phyloP scores from a whole-genome alignment of 108 stramenopile genomes.

The Schizochytrium sp. region DNA sequence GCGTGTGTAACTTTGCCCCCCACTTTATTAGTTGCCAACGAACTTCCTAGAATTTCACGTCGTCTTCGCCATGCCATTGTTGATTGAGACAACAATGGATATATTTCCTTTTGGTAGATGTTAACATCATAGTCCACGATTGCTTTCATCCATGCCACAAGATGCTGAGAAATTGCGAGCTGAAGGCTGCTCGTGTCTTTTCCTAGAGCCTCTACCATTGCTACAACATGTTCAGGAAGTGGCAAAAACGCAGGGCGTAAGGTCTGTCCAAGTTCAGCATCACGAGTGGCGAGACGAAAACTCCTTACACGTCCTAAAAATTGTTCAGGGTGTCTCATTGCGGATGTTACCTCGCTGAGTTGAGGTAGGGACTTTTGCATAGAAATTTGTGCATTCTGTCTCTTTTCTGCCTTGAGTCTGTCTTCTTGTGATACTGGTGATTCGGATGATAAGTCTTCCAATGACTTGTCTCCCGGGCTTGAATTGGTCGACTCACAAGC shows the following conservation, averaged over 20 bases:
- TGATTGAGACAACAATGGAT: neutral
- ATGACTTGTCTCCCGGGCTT: no score
- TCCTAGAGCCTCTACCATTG: neutral
- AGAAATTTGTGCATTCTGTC: neutral
- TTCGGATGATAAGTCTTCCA: no score
- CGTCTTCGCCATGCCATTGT: neutral
- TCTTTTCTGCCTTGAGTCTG: no score
- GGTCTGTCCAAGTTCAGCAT: neutral
- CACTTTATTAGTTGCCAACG: neutral
- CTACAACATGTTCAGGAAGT: neutral
- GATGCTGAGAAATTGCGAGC: neutral
- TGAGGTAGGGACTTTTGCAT: neutral
- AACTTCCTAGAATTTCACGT: conserved; percentile 10
- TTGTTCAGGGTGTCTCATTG: conserved; percentile 46
- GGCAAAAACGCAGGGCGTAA: neutral
- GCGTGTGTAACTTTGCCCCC: neutral
- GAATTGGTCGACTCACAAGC: no score
- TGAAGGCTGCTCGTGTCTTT: neutral
- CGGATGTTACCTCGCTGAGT: neutral
- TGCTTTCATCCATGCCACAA: neutral
- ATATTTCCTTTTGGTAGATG: neutral
- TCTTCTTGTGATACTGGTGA: no score
- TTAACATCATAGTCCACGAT: conserved; percentile 3
- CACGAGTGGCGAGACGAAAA: conserved; percentile 17
- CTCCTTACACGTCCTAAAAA: conserved; percentile 28